phyloP scores from a whole-genome alignment of 306 rosid species.

The Rubus idaeus region DNA sequence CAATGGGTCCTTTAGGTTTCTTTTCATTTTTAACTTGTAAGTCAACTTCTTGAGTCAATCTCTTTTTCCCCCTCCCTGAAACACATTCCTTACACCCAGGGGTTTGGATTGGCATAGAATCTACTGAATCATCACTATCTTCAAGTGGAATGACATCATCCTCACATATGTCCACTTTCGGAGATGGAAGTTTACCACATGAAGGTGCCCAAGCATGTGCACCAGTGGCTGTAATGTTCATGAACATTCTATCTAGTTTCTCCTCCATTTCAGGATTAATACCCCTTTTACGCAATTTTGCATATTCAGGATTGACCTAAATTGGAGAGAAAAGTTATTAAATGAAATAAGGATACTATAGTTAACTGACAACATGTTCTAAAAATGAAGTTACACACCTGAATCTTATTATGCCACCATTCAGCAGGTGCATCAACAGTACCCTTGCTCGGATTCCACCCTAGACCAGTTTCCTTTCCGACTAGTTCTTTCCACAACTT shows the following conservation, averaged over 20 bases:
- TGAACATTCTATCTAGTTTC: neutral
- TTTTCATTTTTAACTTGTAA: neutral
- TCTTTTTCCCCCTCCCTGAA: neutral
- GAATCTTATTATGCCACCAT: no score
- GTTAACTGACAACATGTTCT: neutral
- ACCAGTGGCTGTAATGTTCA: neutral
- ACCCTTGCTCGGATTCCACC: neutral
- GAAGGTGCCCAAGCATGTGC: neutral
- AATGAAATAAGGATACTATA: neutral
- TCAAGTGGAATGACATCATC: neutral
- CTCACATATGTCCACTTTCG: neutral
- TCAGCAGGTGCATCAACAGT: neutral
- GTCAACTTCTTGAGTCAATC: neutral
- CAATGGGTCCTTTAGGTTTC: neutral
- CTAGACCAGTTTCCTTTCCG: constrained; percentile 3
- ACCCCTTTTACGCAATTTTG: neutral
- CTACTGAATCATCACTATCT: neutral
- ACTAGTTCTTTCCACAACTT: neutral
- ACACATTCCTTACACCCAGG: neutral
- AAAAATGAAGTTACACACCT: neutral
- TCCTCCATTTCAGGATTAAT: neutral
- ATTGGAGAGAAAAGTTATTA: neutral
- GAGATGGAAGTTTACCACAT: neutral
- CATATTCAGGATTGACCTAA: neutral
- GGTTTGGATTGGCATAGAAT: neutral